Conservation (phyloP, 2,329 filamentous ascomycete species). For the Apiospora hydei region DNA sequence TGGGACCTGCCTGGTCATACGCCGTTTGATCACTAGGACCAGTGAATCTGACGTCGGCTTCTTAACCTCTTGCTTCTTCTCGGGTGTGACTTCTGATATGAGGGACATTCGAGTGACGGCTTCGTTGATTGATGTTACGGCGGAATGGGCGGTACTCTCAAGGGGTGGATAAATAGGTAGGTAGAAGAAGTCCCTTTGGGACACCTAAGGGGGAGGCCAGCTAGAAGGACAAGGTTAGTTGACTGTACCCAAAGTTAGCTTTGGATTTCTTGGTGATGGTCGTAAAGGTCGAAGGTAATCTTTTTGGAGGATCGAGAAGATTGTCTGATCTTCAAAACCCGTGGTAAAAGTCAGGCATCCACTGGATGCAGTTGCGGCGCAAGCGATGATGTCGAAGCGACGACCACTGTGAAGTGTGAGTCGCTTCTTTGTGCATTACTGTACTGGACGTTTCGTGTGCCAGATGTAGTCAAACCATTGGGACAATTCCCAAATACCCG, state of each 20-base stretch:
- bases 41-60: neutral
- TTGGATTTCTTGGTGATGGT: neutral
- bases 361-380: constrained; percentile 12
- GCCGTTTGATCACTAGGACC: neutral
- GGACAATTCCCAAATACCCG: neutral
- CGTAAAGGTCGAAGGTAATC: neutral
- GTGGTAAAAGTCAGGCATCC: constrained; percentile 14
- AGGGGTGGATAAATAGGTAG: neutral
- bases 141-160: neutral
- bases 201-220: neutral
- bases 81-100: neutral
- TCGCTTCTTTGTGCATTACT: constrained; percentile 21
- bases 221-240: neutral
- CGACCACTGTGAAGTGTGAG: constrained; percentile 1
- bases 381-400: constrained; percentile 16
- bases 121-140: neutral
- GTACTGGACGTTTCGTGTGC: constrained; percentile 14
- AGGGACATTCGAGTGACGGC: neutral
- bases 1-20: neutral
- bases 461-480: constrained; percentile 11
- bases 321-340: neutral
- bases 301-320: neutral
- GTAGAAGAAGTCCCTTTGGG: neutral
- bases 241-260: neutral
- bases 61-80: neutral